Percentiles rank a stretch among this genome's conserved stretches.
These are phyloP conservation scores for Salvia miltiorrhiza DNA, from an alignment of 257 asterid genomes.

Conservation along the genomic window DNA sequence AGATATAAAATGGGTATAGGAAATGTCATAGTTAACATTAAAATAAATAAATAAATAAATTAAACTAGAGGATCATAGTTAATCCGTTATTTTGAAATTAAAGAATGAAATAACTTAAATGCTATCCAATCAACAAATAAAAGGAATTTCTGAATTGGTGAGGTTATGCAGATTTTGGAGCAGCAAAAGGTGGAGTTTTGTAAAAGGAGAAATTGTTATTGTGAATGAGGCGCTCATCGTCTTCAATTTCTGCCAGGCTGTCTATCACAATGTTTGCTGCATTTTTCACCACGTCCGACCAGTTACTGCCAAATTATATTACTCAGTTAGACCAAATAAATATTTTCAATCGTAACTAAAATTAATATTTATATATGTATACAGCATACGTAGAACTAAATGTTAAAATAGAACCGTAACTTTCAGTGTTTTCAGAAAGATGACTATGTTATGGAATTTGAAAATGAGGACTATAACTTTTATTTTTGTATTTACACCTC, in stretches of 20 bases:
- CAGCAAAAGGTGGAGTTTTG: neutral
- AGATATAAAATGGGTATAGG: too few species aligned
- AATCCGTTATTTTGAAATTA: neutral
- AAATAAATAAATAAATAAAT: too few species aligned
- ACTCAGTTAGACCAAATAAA: neutral
- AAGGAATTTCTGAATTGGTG: neutral
- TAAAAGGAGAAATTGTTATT: neutral
- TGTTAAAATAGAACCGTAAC: too few species aligned
- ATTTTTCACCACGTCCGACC: slow-evolving; percentile 48
- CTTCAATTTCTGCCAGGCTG: slow-evolving; percentile 42
- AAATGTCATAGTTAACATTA: too few species aligned
- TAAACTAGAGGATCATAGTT: neutral
- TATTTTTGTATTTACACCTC: too few species aligned
- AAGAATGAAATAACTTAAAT: neutral
- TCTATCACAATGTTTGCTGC: slow-evolving; percentile 44
- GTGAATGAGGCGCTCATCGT: slow-evolving; percentile 14
- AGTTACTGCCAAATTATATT: slow-evolving; percentile 30
- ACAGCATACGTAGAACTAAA: too few species aligned
- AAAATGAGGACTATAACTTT: too few species aligned
- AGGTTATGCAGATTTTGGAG: neutral
- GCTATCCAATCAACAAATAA: neutral
- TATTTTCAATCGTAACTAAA: neutral
- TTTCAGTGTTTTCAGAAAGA: too few species aligned
- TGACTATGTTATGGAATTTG: too few species aligned
- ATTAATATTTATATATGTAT: neutral